Evolutionary conservation across 164 flowering plant genomes (phyloP).

Genomic region (Warburgia ugandensis): DNA sequence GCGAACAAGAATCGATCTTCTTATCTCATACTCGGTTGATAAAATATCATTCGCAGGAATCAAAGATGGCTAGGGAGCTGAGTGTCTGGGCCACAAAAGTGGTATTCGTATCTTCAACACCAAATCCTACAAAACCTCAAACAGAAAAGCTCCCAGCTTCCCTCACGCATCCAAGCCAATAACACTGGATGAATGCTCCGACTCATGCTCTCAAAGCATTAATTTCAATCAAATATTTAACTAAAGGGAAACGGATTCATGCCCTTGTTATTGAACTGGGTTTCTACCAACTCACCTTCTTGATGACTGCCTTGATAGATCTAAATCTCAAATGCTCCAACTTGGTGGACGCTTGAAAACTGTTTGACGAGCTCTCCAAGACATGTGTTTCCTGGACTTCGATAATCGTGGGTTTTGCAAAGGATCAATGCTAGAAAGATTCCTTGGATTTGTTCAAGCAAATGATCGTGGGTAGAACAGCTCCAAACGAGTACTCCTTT

Average conservation of each 20-base stretch:
- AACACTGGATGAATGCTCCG: conserved; percentile 2
- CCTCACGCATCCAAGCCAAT: background rate
- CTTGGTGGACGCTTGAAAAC: conserved; percentile 8
- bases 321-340: conserved; percentile 12
- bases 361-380: conserved; percentile 16
- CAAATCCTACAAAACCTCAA: background rate
- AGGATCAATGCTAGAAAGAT: background rate
- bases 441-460: conserved; percentile 6
- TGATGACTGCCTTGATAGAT: conserved; percentile 19
- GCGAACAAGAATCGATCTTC: too few species aligned
- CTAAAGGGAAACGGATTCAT: conserved; percentile 13
- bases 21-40: too few species aligned
- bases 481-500: conserved; percentile 14
- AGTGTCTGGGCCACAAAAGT: too few species aligned
- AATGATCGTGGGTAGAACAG: conserved; percentile 7
- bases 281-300: conserved; percentile 10
- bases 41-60: too few species aligned
- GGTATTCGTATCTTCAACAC: too few species aligned
- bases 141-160: conserved; percentile 2
- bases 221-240: background rate
- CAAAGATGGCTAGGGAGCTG: too few species aligned
- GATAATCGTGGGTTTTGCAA: conserved; percentile 16
- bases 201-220: conserved; percentile 11
- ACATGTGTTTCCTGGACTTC: conserved; percentile 21
- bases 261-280: conserved; percentile 13